phyloP scores from a whole-genome alignment of 2,329 filamentous ascomycete genomes.

The Clarireedia homoeocarpa region DNA sequence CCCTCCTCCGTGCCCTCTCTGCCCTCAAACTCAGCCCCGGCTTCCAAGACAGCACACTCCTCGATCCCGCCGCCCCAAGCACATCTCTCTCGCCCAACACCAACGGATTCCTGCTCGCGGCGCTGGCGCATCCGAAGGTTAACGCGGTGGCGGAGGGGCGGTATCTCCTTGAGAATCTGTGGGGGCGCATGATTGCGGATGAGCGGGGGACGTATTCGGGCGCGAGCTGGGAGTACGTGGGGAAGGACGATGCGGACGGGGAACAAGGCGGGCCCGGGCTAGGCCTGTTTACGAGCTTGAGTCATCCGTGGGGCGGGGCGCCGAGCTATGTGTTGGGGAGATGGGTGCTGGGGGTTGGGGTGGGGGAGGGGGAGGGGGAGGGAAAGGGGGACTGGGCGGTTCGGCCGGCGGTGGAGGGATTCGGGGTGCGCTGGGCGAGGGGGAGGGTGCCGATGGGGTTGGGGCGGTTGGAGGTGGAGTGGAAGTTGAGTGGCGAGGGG shows the following conservation, averaged over 20 bases:
- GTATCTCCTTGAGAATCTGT: constrained; percentile 32
- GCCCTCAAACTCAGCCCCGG: neutral
- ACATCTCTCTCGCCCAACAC: neutral
- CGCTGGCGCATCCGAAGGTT: neutral
- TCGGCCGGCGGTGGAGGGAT: too few relatives aligned
- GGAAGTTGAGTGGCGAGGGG: too few relatives aligned
- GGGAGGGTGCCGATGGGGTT: too few relatives aligned
- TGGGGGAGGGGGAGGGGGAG: fast-evolving
- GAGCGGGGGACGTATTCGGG: constrained; percentile 30
- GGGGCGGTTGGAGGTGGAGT: too few relatives aligned
- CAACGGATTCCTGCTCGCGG: neutral
- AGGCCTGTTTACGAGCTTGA: constrained; percentile 35
- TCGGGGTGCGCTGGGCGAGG: too few relatives aligned
- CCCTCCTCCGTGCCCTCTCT: neutral
- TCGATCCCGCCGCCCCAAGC: neutral
- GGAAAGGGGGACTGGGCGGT: too few relatives aligned
- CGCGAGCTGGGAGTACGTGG: constrained; percentile 39
- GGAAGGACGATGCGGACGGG: constrained; percentile 9
- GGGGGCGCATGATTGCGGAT: constrained; percentile 35
- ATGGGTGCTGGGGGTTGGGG: too few relatives aligned
- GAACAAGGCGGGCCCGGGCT: constrained; percentile 29
- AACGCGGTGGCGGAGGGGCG: constrained; percentile 7
- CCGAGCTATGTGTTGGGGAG: constrained; percentile 35
- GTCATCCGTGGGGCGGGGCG: constrained; percentile 38
- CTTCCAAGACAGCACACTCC: neutral